phyloP scores from a whole-genome alignment of 2,329 filamentous ascomycete genomes.

The Ophiocordyceps australis region DNA sequence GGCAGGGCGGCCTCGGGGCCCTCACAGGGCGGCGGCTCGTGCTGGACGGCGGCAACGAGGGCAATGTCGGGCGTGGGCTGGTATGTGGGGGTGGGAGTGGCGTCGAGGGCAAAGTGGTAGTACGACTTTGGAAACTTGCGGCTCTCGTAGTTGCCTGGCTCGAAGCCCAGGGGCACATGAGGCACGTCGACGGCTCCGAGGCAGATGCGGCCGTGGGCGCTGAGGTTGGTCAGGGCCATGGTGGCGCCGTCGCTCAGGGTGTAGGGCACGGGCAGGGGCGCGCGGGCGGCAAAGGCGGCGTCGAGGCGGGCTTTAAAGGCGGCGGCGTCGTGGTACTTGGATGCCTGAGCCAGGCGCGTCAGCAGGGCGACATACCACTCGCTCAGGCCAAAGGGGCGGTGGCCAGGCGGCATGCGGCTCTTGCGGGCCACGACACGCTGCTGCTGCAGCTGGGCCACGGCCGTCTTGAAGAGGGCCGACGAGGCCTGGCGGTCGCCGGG shows the following conservation, averaged over 20 bases:
- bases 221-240: slow-evolving; percentile 48
- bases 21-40: slow-evolving; percentile 20
- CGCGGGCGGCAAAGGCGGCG: slow-evolving; percentile 23
- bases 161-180: slow-evolving; percentile 50
- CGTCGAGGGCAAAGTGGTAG: slow-evolving; percentile 44
- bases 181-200: slow-evolving; percentile 36
- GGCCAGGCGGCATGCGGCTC: slow-evolving; percentile 37
- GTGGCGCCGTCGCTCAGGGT: slow-evolving; percentile 44
- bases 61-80: slow-evolving; percentile 31
- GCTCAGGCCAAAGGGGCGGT: slow-evolving; percentile 44
- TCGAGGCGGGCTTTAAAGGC: slow-evolving; percentile 44
- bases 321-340: slow-evolving; percentile 38
- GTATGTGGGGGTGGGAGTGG: slow-evolving; percentile 46
- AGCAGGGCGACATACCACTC: slow-evolving; percentile 38
- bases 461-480: slow-evolving; percentile 25
- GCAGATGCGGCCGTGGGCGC: slow-evolving; percentile 36
- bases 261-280: slow-evolving; percentile 30
- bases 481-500: slow-evolving; percentile 17
- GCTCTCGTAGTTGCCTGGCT: slow-evolving; percentile 53
- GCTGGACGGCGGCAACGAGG: slow-evolving; percentile 16
- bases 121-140: slow-evolving; percentile 47
- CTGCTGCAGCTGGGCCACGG: slow-evolving; percentile 26
- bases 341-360: slow-evolving; percentile 31
- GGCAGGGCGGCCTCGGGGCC: slow-evolving; percentile 35
- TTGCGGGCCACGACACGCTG: slow-evolving; percentile 39